These are phyloP conservation scores for Aspergillus neoniger DNA, from an alignment of 2,329 filamentous ascomycete species.

Conservation along the genomic window DNA sequence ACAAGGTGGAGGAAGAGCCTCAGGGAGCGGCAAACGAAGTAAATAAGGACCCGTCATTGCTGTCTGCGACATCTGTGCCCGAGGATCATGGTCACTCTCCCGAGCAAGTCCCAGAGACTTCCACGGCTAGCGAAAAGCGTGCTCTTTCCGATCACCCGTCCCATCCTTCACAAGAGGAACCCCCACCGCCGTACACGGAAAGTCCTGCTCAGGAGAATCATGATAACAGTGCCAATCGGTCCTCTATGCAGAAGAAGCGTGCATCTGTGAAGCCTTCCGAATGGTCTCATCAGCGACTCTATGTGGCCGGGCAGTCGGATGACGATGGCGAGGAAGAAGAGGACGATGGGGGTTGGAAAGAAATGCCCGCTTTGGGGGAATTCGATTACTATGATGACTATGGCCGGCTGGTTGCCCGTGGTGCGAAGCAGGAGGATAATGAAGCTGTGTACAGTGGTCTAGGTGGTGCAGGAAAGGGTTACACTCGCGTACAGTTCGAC, in stretches of 20 bases:
- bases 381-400: slow-evolving; percentile 97
- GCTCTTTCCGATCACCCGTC: neutral
- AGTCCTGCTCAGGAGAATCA: slow-evolving; percentile 10
- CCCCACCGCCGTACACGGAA: slow-evolving; percentile 22
- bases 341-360: slow-evolving; percentile 76
- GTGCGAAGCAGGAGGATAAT: slow-evolving; percentile 65
- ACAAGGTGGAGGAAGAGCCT: neutral
- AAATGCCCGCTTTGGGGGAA: slow-evolving; percentile 88
- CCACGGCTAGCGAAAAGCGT: slow-evolving; percentile 11
- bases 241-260: slow-evolving; percentile 25
- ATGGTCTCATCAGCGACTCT: slow-evolving; percentile 85
- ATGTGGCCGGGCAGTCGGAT: slow-evolving; percentile 48
- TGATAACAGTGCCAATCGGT: slow-evolving; percentile 14
- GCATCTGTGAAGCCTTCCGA: slow-evolving; percentile 61
- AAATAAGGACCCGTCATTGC: slow-evolving; percentile 9
- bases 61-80: slow-evolving; percentile 1
- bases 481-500: slow-evolving; percentile 91
- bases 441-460: slow-evolving; percentile 74
- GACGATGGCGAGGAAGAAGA: slow-evolving; percentile 55
- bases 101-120: neutral
- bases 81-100: slow-evolving; percentile 5
- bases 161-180: slow-evolving; percentile 9
- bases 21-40: neutral
- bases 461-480: slow-evolving; percentile 89
- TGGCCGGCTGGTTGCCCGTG: slow-evolving; percentile 80